phyloP scores from a whole-genome alignment of 768 basidiomycete genomes.

The Boletus reticulatus region DNA sequence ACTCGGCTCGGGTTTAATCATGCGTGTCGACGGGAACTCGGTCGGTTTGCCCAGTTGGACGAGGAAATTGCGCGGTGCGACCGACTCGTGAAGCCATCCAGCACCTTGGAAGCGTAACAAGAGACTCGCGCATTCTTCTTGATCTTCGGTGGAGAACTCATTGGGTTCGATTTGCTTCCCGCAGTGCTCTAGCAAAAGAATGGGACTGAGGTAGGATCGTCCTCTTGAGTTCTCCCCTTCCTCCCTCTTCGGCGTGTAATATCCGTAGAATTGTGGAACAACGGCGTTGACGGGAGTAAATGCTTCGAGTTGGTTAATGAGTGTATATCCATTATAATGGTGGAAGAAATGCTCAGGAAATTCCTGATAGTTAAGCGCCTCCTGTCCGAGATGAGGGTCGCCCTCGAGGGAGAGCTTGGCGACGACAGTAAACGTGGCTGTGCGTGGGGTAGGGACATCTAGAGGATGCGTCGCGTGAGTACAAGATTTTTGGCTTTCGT shows the following conservation, averaged over 20 bases:
- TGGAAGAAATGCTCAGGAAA: constrained; percentile 30
- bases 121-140: constrained; percentile 40
- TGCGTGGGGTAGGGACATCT: constrained; percentile 14
- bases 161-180: constrained; percentile 34
- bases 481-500: constrained; percentile 9
- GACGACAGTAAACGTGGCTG: constrained; percentile 39
- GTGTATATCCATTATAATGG: constrained; percentile 26
- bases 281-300: constrained; percentile 49
- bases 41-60: constrained; percentile 42
- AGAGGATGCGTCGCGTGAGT: neutral
- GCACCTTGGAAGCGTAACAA: constrained; percentile 40
- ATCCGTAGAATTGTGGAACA: constrained; percentile 65
- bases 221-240: rapidly evolving
- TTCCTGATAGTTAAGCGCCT: constrained; percentile 27
- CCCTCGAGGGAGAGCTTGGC: constrained; percentile 42
- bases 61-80: constrained; percentile 43
- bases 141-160: constrained; percentile 35
- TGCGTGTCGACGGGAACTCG: constrained; percentile 15
- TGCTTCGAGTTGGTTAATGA: constrained; percentile 29
- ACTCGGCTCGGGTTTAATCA: constrained; percentile 17
- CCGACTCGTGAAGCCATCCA: constrained; percentile 40
- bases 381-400: constrained; percentile 37
- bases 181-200: constrained; percentile 49
- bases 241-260: constrained; percentile 39
- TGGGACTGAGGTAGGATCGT: constrained; percentile 33